Percentiles rank a stretch among this genome's conserved stretches.
These are phyloP conservation scores for Catunica adiposa DNA, from an alignment of 2,329 filamentous ascomycete species.

Conservation along the genomic window DNA sequence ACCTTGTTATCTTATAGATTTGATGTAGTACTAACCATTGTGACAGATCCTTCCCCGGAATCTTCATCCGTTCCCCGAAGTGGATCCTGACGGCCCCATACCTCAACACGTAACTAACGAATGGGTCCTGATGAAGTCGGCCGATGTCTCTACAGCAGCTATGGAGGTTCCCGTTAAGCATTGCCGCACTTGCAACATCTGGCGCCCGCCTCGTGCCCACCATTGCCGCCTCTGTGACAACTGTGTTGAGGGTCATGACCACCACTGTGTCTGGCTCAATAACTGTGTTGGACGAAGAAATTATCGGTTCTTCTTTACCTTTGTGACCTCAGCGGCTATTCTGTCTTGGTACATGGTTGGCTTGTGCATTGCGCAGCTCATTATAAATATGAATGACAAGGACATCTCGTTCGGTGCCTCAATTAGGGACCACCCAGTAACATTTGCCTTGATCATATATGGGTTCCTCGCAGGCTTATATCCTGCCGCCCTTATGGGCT, in stretches of 20 bases:
- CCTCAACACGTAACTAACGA: slow-evolving; percentile 77
- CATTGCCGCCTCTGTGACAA: slow-evolving; percentile 96
- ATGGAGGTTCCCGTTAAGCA: slow-evolving; percentile 99
- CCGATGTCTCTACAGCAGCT: slow-evolving; percentile 56
- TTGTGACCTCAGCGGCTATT: slow-evolving; percentile 64
- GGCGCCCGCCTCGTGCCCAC: slow-evolving; percentile 87
- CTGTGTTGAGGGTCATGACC: slow-evolving; percentile 91
- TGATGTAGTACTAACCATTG: not conserved
- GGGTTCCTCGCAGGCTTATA: slow-evolving; percentile 60
- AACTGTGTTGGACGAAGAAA: slow-evolving; percentile 95
- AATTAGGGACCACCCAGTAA: slow-evolving; percentile 55
- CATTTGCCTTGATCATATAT: slow-evolving; percentile 81
- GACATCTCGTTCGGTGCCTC: slow-evolving; percentile 50
- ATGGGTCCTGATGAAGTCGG: slow-evolving; percentile 81
- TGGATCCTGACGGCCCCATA: slow-evolving; percentile 63
- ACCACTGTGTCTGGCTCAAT: slow-evolving; percentile 98
- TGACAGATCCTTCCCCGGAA: slow-evolving; percentile 77
- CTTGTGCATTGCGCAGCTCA: slow-evolving; percentile 63
- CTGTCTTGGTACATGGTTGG: slow-evolving; percentile 61
- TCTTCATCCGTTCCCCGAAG: slow-evolving; percentile 70
- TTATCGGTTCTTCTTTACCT: slow-evolving; percentile 94
- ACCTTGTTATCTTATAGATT: not conserved
- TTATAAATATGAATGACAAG: slow-evolving; percentile 51
- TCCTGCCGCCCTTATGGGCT: slow-evolving; percentile 65
- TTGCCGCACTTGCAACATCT: slow-evolving; percentile 94